phyloP scores from a whole-genome alignment of 2,329 filamentous ascomycete species.

The Ceratocystis huliohia region DNA sequence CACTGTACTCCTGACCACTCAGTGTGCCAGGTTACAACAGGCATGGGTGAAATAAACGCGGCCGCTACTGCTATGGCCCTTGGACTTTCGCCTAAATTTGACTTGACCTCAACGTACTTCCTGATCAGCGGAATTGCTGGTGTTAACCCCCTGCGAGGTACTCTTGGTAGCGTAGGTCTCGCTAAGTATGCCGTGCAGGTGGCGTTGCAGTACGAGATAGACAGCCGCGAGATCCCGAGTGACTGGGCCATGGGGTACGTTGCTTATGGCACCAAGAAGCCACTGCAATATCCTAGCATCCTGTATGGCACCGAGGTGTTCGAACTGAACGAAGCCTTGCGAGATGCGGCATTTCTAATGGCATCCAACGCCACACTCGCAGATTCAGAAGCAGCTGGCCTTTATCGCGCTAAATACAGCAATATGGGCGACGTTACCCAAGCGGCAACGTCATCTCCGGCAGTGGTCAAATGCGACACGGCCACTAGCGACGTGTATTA shows the following conservation, averaged over 20 bases:
- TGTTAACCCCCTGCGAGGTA: constrained; percentile 55
- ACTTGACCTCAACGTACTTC: constrained; percentile 57
- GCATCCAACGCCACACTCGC: constrained; percentile 40
- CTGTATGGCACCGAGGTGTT: constrained; percentile 60
- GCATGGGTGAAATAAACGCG: constrained; percentile 63
- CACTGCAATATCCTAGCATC: constrained; percentile 43
- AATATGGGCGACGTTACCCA: constrained; percentile 31
- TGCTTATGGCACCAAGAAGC: constrained; percentile 44
- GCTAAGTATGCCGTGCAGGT: constrained; percentile 60
- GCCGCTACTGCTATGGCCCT: constrained; percentile 53
- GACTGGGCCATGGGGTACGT: constrained; percentile 59
- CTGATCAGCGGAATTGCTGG: constrained; percentile 60
- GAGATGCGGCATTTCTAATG: constrained; percentile 39
- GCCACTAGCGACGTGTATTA: constrained; percentile 63
- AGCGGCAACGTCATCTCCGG: constrained; percentile 37
- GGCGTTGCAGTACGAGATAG: constrained; percentile 63
- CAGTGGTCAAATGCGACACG: constrained; percentile 51
- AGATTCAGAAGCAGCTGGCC: constrained; percentile 37
- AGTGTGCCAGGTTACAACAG: constrained; percentile 57
- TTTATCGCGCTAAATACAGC: constrained; percentile 44
- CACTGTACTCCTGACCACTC: constrained; percentile 49
- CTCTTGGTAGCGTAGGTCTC: constrained; percentile 54
- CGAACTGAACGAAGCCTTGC: constrained; percentile 48
- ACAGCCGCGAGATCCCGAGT: constrained; percentile 51
- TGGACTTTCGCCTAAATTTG: constrained; percentile 47